Evolutionary conservation across 495 filamentous ascomycete genomes (phyloP).

Genomic region (Penicillium diatomitis): DNA sequence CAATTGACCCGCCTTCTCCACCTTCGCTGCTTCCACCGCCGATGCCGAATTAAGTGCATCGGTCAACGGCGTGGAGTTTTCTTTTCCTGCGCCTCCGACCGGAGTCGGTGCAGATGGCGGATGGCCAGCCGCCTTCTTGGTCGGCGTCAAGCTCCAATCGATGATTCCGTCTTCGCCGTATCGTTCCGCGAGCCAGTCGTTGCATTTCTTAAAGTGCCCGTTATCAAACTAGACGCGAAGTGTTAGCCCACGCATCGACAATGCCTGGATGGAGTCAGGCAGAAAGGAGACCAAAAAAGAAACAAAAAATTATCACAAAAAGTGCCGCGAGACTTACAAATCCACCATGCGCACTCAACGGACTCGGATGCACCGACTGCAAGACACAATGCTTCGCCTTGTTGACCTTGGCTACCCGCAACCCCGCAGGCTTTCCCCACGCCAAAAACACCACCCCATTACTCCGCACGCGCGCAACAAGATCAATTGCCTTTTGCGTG

Average conservation of each 20-base stretch:
- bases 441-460: slow-evolving; percentile 87
- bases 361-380: slow-evolving; percentile 83
- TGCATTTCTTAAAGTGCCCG: slow-evolving; percentile 78
- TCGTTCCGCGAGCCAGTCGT: slow-evolving; percentile 71
- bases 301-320: not conserved
- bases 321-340: slow-evolving; percentile 41
- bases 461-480: slow-evolving; percentile 63
- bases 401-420: slow-evolving; percentile 63
- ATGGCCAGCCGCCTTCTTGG: slow-evolving; percentile 9
- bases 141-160: slow-evolving; percentile 68
- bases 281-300: not conserved
- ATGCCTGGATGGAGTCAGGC: no score
- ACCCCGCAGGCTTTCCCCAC: slow-evolving; percentile 77
- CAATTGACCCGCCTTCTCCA: not conserved
- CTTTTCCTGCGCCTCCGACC: slow-evolving; percentile 5
- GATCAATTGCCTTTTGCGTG: slow-evolving; percentile 83
- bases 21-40: slow-evolving; percentile 4
- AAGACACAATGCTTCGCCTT: slow-evolving; percentile 65
- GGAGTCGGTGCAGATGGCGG: not conserved
- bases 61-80: slow-evolving; percentile 7
- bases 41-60: slow-evolving; percentile 1
- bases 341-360: slow-evolving; percentile 67
- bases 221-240: slow-evolving; percentile 54
- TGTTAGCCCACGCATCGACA: not conserved
- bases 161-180: slow-evolving; percentile 76